Conservation (phyloP, 108 stramenopile species). For the Conticribra guillardii region DNA sequence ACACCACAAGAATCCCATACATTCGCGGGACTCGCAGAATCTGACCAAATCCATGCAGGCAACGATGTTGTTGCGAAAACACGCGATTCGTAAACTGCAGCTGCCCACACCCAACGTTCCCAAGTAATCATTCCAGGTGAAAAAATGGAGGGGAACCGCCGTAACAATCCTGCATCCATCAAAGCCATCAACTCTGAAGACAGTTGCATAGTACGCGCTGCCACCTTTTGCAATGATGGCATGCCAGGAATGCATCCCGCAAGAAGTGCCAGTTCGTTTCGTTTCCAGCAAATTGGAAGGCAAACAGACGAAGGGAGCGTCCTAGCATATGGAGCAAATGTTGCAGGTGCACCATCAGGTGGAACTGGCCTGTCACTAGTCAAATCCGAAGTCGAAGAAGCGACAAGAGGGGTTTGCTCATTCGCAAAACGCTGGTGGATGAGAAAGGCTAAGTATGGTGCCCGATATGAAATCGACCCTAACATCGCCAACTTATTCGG, state of each 20-base stretch:
- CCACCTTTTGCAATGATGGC: slow-evolving; percentile 74
- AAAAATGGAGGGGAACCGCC: slow-evolving; percentile 69
- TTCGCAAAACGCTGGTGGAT: slow-evolving; percentile 88
- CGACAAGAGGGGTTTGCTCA: slow-evolving; percentile 54
- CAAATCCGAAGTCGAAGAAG: slow-evolving; percentile 5
- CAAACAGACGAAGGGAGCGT: slow-evolving; percentile 83
- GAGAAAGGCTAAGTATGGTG: slow-evolving; percentile 51
- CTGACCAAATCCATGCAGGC: slow-evolving; percentile 35
- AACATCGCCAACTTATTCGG: slow-evolving; percentile 28
- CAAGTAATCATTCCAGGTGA: slow-evolving; percentile 81
- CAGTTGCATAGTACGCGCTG: slow-evolving; percentile 71
- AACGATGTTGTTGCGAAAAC: slow-evolving; percentile 63
- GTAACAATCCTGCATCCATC: slow-evolving; percentile 74
- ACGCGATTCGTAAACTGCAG: slow-evolving; percentile 73
- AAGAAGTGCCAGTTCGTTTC: slow-evolving; percentile 82
- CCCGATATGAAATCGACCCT: slow-evolving; percentile 39
- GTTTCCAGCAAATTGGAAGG: slow-evolving; percentile 86
- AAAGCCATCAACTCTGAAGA: slow-evolving; percentile 76
- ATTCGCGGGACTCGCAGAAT: slow-evolving; percentile 38
- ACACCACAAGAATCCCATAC: slow-evolving; percentile 86
- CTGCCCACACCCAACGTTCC: slow-evolving; percentile 94
- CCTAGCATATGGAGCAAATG: slow-evolving; percentile 87
- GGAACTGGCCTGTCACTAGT: slow-evolving; percentile 20
- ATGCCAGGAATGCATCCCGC: slow-evolving; percentile 81
- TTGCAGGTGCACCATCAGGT: slow-evolving; percentile 50